Base-by-base conservation (phyloP, 768 basidiomycete genomes). In the Termitomyces sp. region DNA sequence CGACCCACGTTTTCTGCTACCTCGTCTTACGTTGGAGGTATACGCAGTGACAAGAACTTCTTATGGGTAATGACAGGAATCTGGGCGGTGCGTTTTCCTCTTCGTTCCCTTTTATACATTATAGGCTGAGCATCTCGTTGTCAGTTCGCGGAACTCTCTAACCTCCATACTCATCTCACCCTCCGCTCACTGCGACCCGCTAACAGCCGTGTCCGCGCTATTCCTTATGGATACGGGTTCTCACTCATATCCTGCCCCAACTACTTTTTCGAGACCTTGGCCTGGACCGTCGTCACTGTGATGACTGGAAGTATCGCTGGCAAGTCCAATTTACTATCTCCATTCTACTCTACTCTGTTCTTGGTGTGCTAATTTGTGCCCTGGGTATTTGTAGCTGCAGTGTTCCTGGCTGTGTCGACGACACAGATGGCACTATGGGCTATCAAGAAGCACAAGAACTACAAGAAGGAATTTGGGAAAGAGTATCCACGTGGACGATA, bases 151-250 rank as follows among this genome's bases (percentile, higher is more conserved):
- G 86, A 98, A 73, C 70, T 93, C 16, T 94, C 92, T 20, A 99
- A 99, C 76, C 73, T 96, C 33, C 75, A 81, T 60, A 88, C 90
- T 5, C 97, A 99, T 71, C 68, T 95, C 60, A 92, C 84, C 15
- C 82, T 98, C 20, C 89, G 94, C 53, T 79, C 82, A 44, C 85
- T 99, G 49, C 91, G 97, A 22, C 94, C 96, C 0, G 77, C 83
- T 24, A 93, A 92, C 16, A 83, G 88, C 7, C 87, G 84, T 61
- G 84, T 81, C 58, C 89, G 96, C 52, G 88, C 83, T n/a, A 89
- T 97, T 66, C 97, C 97, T 0, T 76, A 79, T n/a, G 96, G 97
- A 28, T 96, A 94, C 65, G 96, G 95, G 7, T 99, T 98, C 77
- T 79, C 86, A 57, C 75, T 84, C n/a, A 83, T 96, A 44, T 90